phyloP scores from a whole-genome alignment of 345 rosid species.

The Cochlearia excelsa region DNA sequence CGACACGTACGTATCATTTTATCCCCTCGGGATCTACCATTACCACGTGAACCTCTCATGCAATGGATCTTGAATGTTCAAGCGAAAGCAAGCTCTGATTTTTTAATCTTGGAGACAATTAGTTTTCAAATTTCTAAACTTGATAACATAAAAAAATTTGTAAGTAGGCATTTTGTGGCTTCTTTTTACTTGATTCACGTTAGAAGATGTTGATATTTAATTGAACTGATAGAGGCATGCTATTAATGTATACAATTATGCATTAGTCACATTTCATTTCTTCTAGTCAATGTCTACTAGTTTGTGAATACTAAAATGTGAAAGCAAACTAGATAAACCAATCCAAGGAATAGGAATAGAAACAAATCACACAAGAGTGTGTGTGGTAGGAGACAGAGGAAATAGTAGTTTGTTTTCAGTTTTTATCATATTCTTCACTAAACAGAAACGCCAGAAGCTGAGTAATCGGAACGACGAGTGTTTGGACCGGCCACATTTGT shows the following conservation, averaged over 20 bases:
- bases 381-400: not conserved
- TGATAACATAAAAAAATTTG: too few relatives aligned
- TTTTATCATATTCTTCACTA: constrained; percentile 32
- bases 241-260: too few relatives aligned
- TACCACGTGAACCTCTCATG: constrained; percentile 25
- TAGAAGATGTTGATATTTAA: too few relatives aligned
- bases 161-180: too few relatives aligned
- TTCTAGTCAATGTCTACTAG: too few relatives aligned
- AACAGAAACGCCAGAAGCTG: constrained; percentile 60
- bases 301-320: not conserved
- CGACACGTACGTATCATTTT: constrained; percentile 14
- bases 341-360: not conserved
- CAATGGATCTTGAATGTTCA: constrained; percentile 13
- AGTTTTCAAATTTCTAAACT: too few relatives aligned
- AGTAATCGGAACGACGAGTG: constrained; percentile 35
- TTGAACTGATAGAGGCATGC: too few relatives aligned
- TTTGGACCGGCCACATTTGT: constrained; percentile 45
- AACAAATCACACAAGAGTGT: not conserved
- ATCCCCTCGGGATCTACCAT: constrained; percentile 3
- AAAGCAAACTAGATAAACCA: not conserved
- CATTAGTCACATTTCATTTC: too few relatives aligned
- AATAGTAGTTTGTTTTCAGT: not conserved
- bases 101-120: too few relatives aligned
- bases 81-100: too few relatives aligned
- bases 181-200: too few relatives aligned